Evolutionary conservation across 495 filamentous ascomycete species (phyloP).

Genomic region (Acidomyces sp.): DNA sequence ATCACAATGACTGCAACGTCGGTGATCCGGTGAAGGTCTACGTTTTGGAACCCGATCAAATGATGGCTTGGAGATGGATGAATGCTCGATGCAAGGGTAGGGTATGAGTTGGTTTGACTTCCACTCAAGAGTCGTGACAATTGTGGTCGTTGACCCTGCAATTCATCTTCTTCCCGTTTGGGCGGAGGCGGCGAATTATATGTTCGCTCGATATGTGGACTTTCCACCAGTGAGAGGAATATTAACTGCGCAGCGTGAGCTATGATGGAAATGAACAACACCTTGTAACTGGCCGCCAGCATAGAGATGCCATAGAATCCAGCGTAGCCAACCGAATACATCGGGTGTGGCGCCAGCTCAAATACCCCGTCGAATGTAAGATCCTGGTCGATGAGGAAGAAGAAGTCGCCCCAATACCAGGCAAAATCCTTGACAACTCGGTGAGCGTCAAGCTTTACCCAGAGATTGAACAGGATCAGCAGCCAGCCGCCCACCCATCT

Average conservation of each 20-base stretch:
- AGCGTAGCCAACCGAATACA: slow-evolving; percentile 98
- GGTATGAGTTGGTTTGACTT: slow-evolving; percentile 13
- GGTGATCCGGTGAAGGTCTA: slow-evolving; percentile 75
- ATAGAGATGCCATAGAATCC: slow-evolving; percentile 98
- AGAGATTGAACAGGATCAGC: slow-evolving; percentile 88
- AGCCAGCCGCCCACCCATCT: slow-evolving; percentile 73
- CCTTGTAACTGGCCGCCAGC: slow-evolving; percentile 94
- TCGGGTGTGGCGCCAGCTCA: slow-evolving; percentile 97
- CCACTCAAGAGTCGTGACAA: slow-evolving; percentile 20
- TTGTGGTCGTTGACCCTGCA: slow-evolving; percentile 17
- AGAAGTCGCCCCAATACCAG: slow-evolving; percentile 99
- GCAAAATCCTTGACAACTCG: slow-evolving; percentile 98
- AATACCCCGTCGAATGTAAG: slow-evolving; percentile 90
- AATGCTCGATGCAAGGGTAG: slow-evolving; percentile 23
- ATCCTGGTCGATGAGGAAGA: slow-evolving; percentile 95
- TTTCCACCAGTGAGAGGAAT: slow-evolving; percentile 81
- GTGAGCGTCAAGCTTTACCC: slow-evolving; percentile 97
- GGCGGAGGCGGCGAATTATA: slow-evolving; percentile 83
- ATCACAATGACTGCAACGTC: slow-evolving; percentile 70
- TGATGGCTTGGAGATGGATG: slow-evolving; percentile 62
- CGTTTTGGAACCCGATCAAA: slow-evolving; percentile 63
- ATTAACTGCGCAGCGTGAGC: slow-evolving; percentile 91
- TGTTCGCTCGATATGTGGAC: slow-evolving; percentile 95
- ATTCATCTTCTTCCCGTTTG: slow-evolving; percentile 19
- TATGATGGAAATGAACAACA: slow-evolving; percentile 87